Evolutionary conservation across 73 alveolate species (phyloP).

Genomic region (Strombidium stylifer): DNA sequence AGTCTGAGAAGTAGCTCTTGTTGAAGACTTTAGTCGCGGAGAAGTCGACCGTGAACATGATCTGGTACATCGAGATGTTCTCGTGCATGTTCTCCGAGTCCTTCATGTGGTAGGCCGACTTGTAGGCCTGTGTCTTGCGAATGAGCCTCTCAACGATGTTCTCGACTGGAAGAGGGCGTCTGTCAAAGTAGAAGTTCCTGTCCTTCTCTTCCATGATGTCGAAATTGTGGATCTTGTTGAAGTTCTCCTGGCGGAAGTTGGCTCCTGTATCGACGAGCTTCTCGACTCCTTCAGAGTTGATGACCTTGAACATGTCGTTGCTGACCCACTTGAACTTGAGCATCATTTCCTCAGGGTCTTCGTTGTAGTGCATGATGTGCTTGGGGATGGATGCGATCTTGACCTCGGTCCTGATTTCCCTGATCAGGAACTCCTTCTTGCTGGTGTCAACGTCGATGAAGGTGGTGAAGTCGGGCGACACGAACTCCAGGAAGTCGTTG

Average conservation of each 20-base stretch:
- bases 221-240: conserved; percentile 9
- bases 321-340: conserved; percentile 13
- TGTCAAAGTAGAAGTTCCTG: conserved; percentile 12
- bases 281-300: conserved; percentile 35
- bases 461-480: conserved; percentile 16
- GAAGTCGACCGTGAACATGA: conserved; percentile 18
- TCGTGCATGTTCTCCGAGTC: not conserved
- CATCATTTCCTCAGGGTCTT: not conserved
- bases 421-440: conserved; percentile 3
- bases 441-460: conserved; percentile 18
- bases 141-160: not conserved
- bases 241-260: conserved; percentile 9
- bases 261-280: conserved; percentile 4
- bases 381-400: conserved; percentile 1
- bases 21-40: too few relatives aligned
- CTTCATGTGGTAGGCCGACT: conserved; percentile 7
- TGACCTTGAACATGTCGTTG: not conserved
- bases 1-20: not conserved
- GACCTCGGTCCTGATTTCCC: conserved; percentile 20
- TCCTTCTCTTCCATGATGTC: not conserved
- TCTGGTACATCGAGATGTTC: not conserved
- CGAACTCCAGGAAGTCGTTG: not conserved
- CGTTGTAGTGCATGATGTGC: conserved; percentile 6
- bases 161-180: not conserved
- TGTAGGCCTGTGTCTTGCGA: not conserved